These are phyloP conservation scores for Tothia fuscella DNA, from an alignment of 2,329 filamentous ascomycete genomes.

Conservation along the genomic window DNA sequence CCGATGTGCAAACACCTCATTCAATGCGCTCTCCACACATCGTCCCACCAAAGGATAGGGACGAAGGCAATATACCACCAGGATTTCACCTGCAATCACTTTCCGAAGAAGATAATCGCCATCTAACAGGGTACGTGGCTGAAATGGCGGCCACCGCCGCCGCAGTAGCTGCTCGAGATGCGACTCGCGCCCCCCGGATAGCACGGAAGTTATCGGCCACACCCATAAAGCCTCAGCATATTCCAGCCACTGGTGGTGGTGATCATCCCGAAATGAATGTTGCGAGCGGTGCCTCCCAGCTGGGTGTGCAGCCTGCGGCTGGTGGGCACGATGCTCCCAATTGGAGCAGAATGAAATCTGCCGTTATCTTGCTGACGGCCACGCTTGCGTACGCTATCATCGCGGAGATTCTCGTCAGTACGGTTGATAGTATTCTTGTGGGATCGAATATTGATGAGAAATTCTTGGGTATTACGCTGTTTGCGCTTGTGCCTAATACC, in stretches of 20 bases:
- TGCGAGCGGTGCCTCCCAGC: neutral
- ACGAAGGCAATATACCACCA: conserved; percentile 33
- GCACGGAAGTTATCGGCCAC: neutral
- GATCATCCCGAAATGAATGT: neutral
- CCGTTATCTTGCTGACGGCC: conserved; percentile 75
- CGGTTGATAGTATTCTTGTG: conserved; percentile 88
- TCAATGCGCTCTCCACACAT: conserved; percentile 40
- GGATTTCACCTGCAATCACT: conserved; percentile 51
- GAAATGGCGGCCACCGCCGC: conserved; percentile 91
- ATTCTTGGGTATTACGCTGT: conserved; percentile 91
- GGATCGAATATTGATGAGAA: conserved; percentile 92
- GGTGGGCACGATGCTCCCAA: conserved; percentile 97
- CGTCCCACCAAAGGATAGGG: conserved; percentile 56
- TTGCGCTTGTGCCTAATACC: conserved; percentile 93
- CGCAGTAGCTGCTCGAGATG: conserved; percentile 73
- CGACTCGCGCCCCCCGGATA: conserved; percentile 26
- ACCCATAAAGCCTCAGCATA: neutral
- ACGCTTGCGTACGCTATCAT: conserved; percentile 93
- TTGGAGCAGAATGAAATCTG: conserved; percentile 86
- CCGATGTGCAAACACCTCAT: conserved; percentile 22
- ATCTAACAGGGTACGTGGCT: conserved; percentile 72
- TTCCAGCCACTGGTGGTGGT: neutral
- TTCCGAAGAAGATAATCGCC: conserved; percentile 69
- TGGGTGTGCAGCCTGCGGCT: conserved; percentile 29
- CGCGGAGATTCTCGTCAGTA: conserved; percentile 92